Base-by-base conservation (phyloP, 495 filamentous ascomycete species). In the Aspergillus heteromorphus region DNA sequence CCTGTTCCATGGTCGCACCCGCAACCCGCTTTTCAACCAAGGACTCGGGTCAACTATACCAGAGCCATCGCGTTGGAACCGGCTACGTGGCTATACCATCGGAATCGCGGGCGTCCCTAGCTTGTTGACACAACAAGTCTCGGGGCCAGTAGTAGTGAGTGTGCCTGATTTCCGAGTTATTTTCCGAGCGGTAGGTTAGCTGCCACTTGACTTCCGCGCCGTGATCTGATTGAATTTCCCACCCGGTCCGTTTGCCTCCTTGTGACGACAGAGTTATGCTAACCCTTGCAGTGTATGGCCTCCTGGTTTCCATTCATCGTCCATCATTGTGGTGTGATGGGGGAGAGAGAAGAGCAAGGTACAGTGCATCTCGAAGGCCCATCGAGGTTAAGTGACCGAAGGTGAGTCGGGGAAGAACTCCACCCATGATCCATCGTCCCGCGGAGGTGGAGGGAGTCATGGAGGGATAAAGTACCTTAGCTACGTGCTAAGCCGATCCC, bases 1-100 rank as follows among this genome's bases (percentile, higher is more conserved):
- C 21, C 47, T 20, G 60, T 60, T 62, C 68, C 68, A 71, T 60
- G 66, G 64, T 69, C 54, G 57, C 5, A 29, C 43, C 9, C 23
- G 23, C 43, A 23, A 29, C 21, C 43, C 43, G 43, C 10, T 16
- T 31, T 10, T 4, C 27, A 58, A 36, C 65, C 65, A 59, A 31
- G 59, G 55, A 52, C 49, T 64, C 52, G 61, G 57, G 36, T 29
- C 18, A 53, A 53, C 38, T 29, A 47, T 47, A 29, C 25, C 43
- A 25, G 8, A 29, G 17, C 34, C n/a, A 38, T 38, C 34, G 5
- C 34, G n/a, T 13, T n/a, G 34, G 34, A 38, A 38, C 34, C 34
- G 8, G 11, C 11, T 5, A 38, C 11, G 34, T n/a, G 13, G 5
- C 11, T 5, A 13, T 27, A 27, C 4, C 23, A 27, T 27, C 23